Evolutionary conservation across 2,329 filamentous ascomycete genomes (phyloP), one percentile per base, ranked within the genome.

Genomic region (Ceratocystis variospora): DNA sequence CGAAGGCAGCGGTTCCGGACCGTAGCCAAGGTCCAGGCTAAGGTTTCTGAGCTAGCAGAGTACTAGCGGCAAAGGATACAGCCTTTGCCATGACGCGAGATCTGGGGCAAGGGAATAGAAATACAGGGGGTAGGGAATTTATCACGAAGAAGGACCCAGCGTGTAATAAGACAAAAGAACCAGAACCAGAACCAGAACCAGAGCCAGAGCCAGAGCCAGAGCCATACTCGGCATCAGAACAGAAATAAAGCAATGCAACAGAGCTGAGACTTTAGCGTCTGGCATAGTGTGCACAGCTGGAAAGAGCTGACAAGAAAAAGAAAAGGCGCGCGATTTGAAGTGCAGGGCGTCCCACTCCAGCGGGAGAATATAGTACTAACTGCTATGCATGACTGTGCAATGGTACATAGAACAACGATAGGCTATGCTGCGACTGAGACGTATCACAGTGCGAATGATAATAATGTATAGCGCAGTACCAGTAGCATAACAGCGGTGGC

Each of bases 1-100:
- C 53, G 66, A 25, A 19, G 55, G 2, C 22, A 50, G 7, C 50
- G 53, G 48, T 67, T 67, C 61, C 61, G 53, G 41, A n/a, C 41
- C 28, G 17, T 19, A 10, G 33, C 5, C n/a, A 59, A 28, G 19
- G 17, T 5, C 8, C 17, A 12, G 48, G 10, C 55, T 2, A 22
- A 6, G 5, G 7, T 5, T 10, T 8, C 22, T 2, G 33, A 33
- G 37, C 12, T 25, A 31, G 17, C 31, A 53, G 44, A 41, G 33
- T 19, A 22, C 46, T 45, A 10, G 37, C 15, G 33, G 25, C 25
- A 28, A 46, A n/a, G 46, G 31, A 48, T 10, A 15, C 19, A n/a
- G 19, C 19, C 48, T 59, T 28, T 33, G 55, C 7, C 3, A 5
- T n/a, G 28, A 12, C 25, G 28, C 3, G 15, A 8, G 12, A 41